These are phyloP conservation scores for Meyerozyma smithsonii DNA, from an alignment of 1,139 yeast genomes.

Conservation along the genomic window DNA sequence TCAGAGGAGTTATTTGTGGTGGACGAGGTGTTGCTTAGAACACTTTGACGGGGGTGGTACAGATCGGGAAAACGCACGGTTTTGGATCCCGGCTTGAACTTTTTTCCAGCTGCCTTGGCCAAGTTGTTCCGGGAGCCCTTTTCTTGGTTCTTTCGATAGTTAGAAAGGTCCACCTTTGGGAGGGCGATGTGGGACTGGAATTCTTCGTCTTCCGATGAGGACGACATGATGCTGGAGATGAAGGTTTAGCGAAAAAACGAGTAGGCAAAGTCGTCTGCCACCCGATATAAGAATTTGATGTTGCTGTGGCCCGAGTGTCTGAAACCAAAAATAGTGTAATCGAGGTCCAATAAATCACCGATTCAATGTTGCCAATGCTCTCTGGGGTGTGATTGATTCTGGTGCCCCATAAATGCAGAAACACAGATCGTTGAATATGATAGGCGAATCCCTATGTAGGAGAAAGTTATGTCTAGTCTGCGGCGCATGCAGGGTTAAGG, in stretches of 20 bases:
- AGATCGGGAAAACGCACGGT: conserved; percentile 30
- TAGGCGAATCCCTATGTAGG: too few species aligned
- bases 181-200: conserved; percentile 22
- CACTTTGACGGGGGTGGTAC: conserved; percentile 21
- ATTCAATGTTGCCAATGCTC: too few species aligned
- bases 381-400: too few species aligned
- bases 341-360: too few species aligned
- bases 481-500: conserved; percentile 1
- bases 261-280: conserved; percentile 3
- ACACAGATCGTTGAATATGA: too few species aligned
- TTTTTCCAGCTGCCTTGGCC: conserved; percentile 30
- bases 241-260: conserved; percentile 6
- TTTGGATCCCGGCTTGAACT: conserved; percentile 19
- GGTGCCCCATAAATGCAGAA: too few species aligned
- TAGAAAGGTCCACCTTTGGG: conserved; percentile 24
- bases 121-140: conserved; percentile 19
- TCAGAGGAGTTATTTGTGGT: conserved; percentile 20
- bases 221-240: conserved; percentile 6
- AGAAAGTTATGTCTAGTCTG: neutral
- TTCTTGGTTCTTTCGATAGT: conserved; percentile 20
- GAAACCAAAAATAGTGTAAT: too few species aligned
- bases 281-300: too few species aligned
- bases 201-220: conserved; percentile 25
- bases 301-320: too few species aligned
- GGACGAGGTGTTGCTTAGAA: conserved; percentile 23